Evolutionary conservation across 2,329 filamentous ascomycete genomes (phyloP), one percentile per base, ranked within the genome.

Genomic region (Hirsutella minnesotensis): DNA sequence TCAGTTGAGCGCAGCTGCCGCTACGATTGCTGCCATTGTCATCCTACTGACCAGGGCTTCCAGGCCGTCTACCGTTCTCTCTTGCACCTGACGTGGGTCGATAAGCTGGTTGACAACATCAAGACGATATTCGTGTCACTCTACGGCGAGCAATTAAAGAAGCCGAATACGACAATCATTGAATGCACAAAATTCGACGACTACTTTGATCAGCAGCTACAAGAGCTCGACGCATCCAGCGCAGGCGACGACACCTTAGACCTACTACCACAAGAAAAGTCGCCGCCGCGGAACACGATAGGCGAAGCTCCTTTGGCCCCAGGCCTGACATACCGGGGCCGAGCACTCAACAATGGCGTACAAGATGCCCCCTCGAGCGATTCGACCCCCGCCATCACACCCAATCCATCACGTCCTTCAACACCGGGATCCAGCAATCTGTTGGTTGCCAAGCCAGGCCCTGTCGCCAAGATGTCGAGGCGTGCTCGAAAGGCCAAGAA

Each of bases 41-140:
- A 19, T n/a, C 8, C 29, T 20, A 13, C 34, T 22, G 10, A 22
- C 9, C 24, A 12, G n/a, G 15, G 9, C n/a, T n/a, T 35, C 21
- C 56, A 95, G 88, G 92, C 90, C 50, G 92, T 98, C 50, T 98
- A 98, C 63, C 86, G 94, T 59, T 95, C 89, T 33, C 78, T 98
- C 27, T 75, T 98, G 24, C 89, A 95, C 62, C 77, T 98, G 9
- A 89, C 86, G 12, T 98, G 94, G 92, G 86, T 96, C 50, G 92
- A 98, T 63, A 88, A 92, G 61, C 81, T 98, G 39, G 79, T 98
- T 51, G 90, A 95, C 57, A 94, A 96, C 56, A 87, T 96, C 55
- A 86, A 83, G 60, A 88, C 85, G 9, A 81, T 98, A 29, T 98
- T 96, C 58, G 75, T 92, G 51, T 85, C 88, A 50, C 73, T 95